Conservation (phyloP, 2,329 filamentous ascomycete genomes). For the Pochonia chlamydosporia region DNA sequence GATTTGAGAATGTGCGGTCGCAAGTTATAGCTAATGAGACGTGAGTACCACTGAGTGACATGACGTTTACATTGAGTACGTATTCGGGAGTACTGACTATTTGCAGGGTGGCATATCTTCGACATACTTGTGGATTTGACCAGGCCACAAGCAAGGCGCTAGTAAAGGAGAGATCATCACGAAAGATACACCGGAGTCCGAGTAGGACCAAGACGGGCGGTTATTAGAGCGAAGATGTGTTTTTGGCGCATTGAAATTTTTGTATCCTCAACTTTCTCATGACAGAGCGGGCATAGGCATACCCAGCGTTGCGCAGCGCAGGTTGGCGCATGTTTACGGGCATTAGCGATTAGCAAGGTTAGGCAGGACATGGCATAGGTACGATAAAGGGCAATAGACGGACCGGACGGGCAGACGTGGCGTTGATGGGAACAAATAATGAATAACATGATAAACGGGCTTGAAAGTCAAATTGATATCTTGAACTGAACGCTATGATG, state of each 20-base stretch:
- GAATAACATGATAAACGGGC: too few relatives aligned
- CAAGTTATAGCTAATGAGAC: conserved; percentile 67
- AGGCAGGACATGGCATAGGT: too few relatives aligned
- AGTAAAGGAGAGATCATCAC: conserved; percentile 34
- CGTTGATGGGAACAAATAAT: not conserved
- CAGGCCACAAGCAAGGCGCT: conserved; percentile 41
- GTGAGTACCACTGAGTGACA: too few relatives aligned
- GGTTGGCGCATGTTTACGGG: not conserved
- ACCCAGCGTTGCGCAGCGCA: not conserved
- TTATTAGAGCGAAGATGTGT: not conserved
- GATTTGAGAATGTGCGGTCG: conserved; percentile 67
- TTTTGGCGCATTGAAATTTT: not conserved
- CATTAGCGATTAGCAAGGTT: not conserved
- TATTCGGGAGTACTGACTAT: too few relatives aligned
- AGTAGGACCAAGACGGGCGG: conserved; percentile 14
- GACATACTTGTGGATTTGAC: conserved; percentile 48
- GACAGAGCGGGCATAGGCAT: not conserved
- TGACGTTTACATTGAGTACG: too few relatives aligned
- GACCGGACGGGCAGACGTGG: too few relatives aligned
- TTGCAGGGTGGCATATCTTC: conserved; percentile 44
- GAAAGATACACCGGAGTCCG: conserved; percentile 20
- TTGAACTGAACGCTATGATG: too few relatives aligned
- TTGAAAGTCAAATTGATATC: too few relatives aligned
- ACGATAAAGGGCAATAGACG: not conserved
- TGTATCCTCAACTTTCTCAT: too few relatives aligned